Evolutionary conservation across 495 filamentous ascomycete genomes (phyloP).

Genomic region (Talaromyces nanjingensis): DNA sequence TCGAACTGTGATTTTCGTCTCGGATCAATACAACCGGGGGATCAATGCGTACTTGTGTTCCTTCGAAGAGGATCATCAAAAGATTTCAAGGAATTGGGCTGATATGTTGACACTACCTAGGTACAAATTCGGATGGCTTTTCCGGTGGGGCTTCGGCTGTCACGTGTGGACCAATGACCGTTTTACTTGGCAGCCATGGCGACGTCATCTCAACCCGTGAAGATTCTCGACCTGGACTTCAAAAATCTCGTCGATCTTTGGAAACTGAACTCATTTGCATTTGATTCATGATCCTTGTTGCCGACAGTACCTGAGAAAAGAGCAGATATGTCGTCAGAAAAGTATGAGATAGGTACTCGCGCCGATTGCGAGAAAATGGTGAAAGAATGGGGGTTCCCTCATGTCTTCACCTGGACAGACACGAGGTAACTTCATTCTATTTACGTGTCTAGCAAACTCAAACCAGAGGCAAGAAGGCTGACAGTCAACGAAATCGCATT

Average conservation of each 20-base stretch:
- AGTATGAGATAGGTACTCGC: conserved; percentile 33
- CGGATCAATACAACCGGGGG: too few relatives aligned
- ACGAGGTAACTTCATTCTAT: conserved; percentile 46
- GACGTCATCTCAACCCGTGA: background rate
- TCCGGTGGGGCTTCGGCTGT: background rate
- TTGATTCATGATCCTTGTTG: background rate
- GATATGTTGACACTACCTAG: background rate
- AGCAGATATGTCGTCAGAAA: conserved; percentile 15
- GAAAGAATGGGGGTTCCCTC: conserved; percentile 64
- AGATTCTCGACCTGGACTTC: background rate
- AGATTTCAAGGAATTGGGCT: background rate
- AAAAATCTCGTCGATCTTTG: background rate
- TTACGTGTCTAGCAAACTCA: background rate
- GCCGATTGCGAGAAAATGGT: conserved; percentile 58
- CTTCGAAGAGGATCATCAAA: too few relatives aligned
- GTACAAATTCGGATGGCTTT: background rate
- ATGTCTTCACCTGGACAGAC: conserved; percentile 80
- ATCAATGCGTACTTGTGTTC: too few relatives aligned
- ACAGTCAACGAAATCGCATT: background rate
- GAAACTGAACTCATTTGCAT: background rate
- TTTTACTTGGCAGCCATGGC: background rate
- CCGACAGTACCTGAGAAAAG: background rate
- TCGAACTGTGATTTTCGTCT: too few relatives aligned
- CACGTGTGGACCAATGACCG: background rate
- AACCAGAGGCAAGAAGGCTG: background rate